Percentiles rank a stretch among this genome's conserved stretches.
phyloP scores from a whole-genome alignment of 2,329 filamentous ascomycete genomes.

The Bipolaris bicolor region DNA sequence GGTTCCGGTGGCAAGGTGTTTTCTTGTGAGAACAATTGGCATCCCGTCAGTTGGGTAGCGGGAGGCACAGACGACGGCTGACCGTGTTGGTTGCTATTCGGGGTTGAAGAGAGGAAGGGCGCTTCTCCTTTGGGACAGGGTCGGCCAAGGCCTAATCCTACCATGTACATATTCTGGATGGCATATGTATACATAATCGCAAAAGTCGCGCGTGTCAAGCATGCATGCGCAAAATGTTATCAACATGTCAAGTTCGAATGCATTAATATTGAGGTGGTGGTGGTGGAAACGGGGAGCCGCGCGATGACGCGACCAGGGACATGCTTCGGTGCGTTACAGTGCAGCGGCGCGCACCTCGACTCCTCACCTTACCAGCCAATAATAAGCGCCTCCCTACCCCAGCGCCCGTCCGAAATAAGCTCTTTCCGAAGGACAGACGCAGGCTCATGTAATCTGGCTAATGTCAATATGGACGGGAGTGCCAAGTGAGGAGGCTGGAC shows the following conservation, averaged over 20 bases:
- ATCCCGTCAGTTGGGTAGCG: conserved; percentile 24
- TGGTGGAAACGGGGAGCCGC: conserved; percentile 13
- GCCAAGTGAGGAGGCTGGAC: conserved; percentile 44
- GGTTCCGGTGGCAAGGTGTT: conserved; percentile 37
- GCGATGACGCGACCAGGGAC: conserved; percentile 25
- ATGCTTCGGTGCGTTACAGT: conserved; percentile 22
- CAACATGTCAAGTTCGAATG: not conserved
- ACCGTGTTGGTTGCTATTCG: not conserved
- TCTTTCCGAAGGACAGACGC: conserved; percentile 36
- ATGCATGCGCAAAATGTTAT: not conserved
- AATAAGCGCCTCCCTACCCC: conserved; percentile 28
- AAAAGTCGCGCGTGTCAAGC: not conserved
- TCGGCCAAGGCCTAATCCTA: not conserved
- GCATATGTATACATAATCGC: not conserved
- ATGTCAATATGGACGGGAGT: conserved; percentile 36
- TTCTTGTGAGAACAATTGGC: conserved; percentile 41
- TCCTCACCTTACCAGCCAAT: conserved; percentile 42
- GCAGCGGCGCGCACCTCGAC: conserved; percentile 25
- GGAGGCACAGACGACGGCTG: conserved; percentile 7
- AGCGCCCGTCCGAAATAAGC: conserved; percentile 31
- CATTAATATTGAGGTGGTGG: not conserved
- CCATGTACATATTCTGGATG: not conserved
- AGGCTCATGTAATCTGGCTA: conserved; percentile 44
- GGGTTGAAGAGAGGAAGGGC: not conserved
- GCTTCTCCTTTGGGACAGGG: not conserved